Evolutionary conservation across 192 early-diverging fungal species (phyloP).

Genomic region (Backusella morwellensis): DNA sequence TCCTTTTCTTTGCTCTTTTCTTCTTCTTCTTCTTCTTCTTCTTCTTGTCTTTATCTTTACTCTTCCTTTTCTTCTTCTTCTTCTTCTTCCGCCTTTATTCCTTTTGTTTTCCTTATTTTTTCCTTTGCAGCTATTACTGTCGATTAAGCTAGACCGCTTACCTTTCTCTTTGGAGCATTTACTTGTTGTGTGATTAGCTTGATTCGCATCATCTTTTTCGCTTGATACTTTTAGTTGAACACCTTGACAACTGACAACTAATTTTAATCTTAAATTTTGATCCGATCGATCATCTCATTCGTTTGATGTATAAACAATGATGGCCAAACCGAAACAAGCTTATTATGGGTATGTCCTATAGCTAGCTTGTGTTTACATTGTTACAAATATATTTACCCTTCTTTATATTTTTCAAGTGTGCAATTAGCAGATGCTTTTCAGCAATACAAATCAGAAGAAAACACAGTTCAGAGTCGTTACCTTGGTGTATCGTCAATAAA

Average conservation of each 20-base stretch:
- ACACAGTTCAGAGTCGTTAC: constrained; percentile 1
- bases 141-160: not conserved
- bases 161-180: not conserved
- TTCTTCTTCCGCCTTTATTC: not conserved
- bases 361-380: not conserved
- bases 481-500: constrained; percentile 10
- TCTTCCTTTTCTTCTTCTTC: not conserved
- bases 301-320: not conserved
- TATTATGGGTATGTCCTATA: constrained; percentile 3
- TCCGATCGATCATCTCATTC: constrained; percentile 1
- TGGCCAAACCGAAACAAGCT: not conserved
- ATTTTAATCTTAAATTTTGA: not conserved
- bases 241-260: constrained; percentile 1
- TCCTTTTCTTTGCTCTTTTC: not conserved
- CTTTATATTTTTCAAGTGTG: not conserved
- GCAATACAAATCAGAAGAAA: not conserved
- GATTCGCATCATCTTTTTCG: not conserved
- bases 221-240: not conserved
- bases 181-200: not conserved
- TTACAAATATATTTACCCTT: not conserved
- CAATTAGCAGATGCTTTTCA: not conserved
- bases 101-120: not conserved
- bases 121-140: not conserved
- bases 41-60: not conserved
- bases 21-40: not conserved